Conservation (phyloP, 108 stramenopile species). For the Cyclotella kingstonii region DNA sequence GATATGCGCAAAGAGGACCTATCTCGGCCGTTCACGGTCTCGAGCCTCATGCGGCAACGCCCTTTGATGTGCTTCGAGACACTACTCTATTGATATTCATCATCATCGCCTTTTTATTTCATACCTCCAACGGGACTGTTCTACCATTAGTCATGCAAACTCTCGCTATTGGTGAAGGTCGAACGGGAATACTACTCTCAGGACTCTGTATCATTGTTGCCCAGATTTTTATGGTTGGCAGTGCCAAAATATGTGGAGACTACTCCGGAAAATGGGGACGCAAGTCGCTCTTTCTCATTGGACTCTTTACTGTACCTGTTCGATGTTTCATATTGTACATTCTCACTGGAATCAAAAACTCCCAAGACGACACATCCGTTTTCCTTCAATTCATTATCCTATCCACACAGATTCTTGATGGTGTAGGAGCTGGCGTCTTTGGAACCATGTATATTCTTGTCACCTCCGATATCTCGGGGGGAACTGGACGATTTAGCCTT, state of each 20-base stretch:
- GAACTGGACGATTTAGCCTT: slow-evolving; percentile 81
- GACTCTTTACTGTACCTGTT: slow-evolving; percentile 76
- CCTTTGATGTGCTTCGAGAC: slow-evolving; percentile 69
- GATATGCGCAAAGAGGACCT: not conserved
- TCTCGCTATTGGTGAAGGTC: slow-evolving; percentile 72
- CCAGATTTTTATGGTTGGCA: slow-evolving; percentile 79
- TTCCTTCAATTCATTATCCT: slow-evolving; percentile 66
- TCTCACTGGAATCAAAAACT: slow-evolving; percentile 50
- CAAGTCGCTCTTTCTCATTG: slow-evolving; percentile 76
- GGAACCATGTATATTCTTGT: slow-evolving; percentile 91
- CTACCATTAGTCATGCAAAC: slow-evolving; percentile 89
- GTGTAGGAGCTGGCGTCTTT: slow-evolving; percentile 87
- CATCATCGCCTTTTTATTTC: slow-evolving; percentile 77
- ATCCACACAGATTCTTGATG: slow-evolving; percentile 85
- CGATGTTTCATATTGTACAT: slow-evolving; percentile 70
- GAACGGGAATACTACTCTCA: slow-evolving; percentile 75
- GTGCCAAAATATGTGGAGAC: slow-evolving; percentile 77
- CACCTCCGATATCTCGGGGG: slow-evolving; percentile 83
- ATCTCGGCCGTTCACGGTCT: slow-evolving; percentile 8
- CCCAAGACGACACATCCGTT: slow-evolving; percentile 26
- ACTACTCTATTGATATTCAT: slow-evolving; percentile 76
- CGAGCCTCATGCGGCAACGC: slow-evolving; percentile 56
- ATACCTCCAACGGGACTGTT: slow-evolving; percentile 83
- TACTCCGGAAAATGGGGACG: slow-evolving; percentile 81
- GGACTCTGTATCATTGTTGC: slow-evolving; percentile 86